Base-by-base conservation (phyloP, 176 grass and related monocot species). In the Paspalum vaginatum region DNA sequence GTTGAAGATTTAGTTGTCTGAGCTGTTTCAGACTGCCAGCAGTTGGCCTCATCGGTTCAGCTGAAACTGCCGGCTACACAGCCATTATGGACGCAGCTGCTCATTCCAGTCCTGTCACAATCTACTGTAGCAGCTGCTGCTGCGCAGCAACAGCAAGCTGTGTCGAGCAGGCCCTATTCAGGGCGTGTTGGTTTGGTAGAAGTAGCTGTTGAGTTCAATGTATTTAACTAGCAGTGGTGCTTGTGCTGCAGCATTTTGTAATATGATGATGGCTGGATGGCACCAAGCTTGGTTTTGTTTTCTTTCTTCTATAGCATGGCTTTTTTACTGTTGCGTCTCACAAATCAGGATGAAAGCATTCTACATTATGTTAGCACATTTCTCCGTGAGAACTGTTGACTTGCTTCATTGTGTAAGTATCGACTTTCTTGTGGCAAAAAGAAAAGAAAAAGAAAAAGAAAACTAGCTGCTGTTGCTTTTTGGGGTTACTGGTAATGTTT, bases 21-120 rank as follows among this genome's bases (percentile, higher is more conserved):
- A 82, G 82, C 66, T 88, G 57, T 81, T 88, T 78, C 62, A 51
- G 69, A 74, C 89, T 85, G 77, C 82, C 81, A 17, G n/a, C 24
- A 15, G n/a, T n/a, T n/a, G 32, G 32, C 32, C 1, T 32, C 32
- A 32, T 32, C 3, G 32, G 32, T 32, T 32, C 32, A 1, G 32
- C 3, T 32, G 32, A 32, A 32, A 32, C 32, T 32, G 32, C 32
- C 32, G 32, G 32, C 32, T 32, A 3, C 32, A 32, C 32, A 32
- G 32, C 32, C 3, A 3, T 32, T 32, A 1, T 3, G 3, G 32
- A 32, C 32, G 32, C 32, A 32, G 32, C 32, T 32, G 32, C 32
- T 32, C 32, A 32, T 32, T 32, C 32, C 32, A 32, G 2, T 32
- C 32, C 32, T 32, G 2, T 32, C 32, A 32, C 32, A n/a, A n/a